Percentiles rank a stretch among this genome's conserved stretches.
Conservation (phyloP, 2,329 filamentous ascomycete genomes). For the Penicillium griseofulvum region DNA sequence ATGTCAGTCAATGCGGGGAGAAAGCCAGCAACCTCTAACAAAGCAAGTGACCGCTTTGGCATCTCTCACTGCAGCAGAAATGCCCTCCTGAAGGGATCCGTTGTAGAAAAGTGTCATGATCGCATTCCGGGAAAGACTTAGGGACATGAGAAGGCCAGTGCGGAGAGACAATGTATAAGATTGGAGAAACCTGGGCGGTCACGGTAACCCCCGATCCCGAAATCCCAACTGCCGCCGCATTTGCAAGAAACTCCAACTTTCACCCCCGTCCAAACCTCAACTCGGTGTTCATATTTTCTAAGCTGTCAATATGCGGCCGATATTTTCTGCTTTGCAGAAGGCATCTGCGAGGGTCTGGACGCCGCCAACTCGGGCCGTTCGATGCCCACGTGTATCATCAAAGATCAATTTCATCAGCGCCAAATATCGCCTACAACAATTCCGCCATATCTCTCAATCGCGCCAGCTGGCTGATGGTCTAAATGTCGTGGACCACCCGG, state of each 20-base stretch:
- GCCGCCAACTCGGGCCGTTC: constrained; percentile 21
- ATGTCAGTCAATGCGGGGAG: constrained; percentile 16
- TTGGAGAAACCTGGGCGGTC: constrained; percentile 27
- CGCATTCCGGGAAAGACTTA: constrained; percentile 6
- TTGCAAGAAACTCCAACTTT: neutral
- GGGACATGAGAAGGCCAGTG: neutral
- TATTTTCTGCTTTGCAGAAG: constrained; percentile 30
- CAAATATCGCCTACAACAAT: constrained; percentile 38
- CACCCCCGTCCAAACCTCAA: neutral
- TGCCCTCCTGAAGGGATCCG: constrained; percentile 77
- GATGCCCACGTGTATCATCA: constrained; percentile 17
- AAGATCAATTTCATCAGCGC: constrained; percentile 35
- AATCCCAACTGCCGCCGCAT: constrained; percentile 13
- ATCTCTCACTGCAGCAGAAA: constrained; percentile 69
- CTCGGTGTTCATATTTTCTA: neutral
- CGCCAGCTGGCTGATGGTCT: constrained; percentile 65
- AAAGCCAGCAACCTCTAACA: constrained; percentile 61
- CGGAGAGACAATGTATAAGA: constrained; percentile 18
- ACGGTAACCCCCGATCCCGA: constrained; percentile 13
- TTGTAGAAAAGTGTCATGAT: constrained; percentile 69
- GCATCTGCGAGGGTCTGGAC: constrained; percentile 23
- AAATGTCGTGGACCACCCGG: constrained; percentile 83
- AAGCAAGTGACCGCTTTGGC: constrained; percentile 81
- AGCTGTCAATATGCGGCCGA: constrained; percentile 25
- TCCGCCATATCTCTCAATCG: constrained; percentile 44